Evolutionary conservation across 768 basidiomycete species (phyloP).

Genomic region (Cystobasidium onofrii): DNA sequence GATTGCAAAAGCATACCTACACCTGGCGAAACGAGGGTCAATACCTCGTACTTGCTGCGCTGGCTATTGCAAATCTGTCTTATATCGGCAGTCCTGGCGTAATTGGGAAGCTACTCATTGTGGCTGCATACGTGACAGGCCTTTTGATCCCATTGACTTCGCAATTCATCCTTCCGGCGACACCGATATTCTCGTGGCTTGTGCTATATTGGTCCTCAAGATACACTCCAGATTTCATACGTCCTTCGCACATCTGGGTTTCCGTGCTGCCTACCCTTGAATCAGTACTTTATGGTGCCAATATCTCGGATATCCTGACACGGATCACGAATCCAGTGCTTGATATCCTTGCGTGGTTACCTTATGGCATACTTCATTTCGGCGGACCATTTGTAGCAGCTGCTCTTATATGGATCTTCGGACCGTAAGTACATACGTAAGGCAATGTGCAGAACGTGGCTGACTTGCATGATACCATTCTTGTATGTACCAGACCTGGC

Average conservation of each 20-base stretch:
- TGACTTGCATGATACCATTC: not conserved
- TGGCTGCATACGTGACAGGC: constrained; percentile 49
- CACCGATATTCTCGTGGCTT: constrained; percentile 76
- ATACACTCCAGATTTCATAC: constrained; percentile 62
- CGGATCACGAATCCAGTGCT: constrained; percentile 84
- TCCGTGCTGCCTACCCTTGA: constrained; percentile 89
- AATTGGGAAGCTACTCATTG: constrained; percentile 54
- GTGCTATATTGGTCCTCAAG: constrained; percentile 76
- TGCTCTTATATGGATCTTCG: constrained; percentile 79
- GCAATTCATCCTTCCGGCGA: constrained; percentile 56
- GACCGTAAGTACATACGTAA: constrained; percentile 51
- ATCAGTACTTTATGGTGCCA: constrained; percentile 89
- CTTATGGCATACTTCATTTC: constrained; percentile 93
- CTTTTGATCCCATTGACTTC: constrained; percentile 76
- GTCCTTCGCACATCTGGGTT: constrained; percentile 73
- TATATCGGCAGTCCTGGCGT: constrained; percentile 37
- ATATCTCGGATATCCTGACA: constrained; percentile 93
- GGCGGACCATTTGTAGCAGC: constrained; percentile 76
- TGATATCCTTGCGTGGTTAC: constrained; percentile 89
- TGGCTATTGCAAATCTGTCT: constrained; percentile 33
- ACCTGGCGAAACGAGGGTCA: constrained; percentile 38
- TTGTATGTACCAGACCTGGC: constrained; percentile 45
- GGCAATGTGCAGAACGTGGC: not conserved
- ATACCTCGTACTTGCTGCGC: constrained; percentile 37
- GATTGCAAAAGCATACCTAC: constrained; percentile 36